Evolutionary conservation across 805 yeast genomes (phyloP), one percentile per base, ranked within the genome.

Genomic region (Wickerhamiella nectarea): DNA sequence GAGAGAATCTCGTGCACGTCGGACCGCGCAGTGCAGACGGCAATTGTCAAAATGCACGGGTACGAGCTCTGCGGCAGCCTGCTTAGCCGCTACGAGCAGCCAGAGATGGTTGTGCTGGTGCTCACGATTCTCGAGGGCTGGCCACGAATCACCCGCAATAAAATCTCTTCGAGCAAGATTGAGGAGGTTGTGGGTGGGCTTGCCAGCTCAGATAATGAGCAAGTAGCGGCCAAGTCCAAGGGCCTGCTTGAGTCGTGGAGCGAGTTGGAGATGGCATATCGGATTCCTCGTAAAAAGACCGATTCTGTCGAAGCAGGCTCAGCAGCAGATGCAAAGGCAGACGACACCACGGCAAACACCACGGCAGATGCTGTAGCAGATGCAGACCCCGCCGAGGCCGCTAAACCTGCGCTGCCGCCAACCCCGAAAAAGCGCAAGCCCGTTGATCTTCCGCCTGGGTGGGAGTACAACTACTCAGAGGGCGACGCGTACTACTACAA

Each of bases 11-110:
- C 70, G 46, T 58, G 74, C 29, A 69, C 83, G 4, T 61, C 67
- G 14, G 76, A 72, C 35, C 64, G 66, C 2, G 59, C 61, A 4
- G 65, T 80, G 22, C 74, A 80, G 44, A 60, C 69, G 11, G 69
- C 72, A 25, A 74, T 87, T 35, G 74, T 84, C 53, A 72, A 78
- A 48, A 69, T 85, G 55, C 98, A 87, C 59, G 98, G 97, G 10
- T 82, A 85, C 61, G 78, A 78, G 55, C 77, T 91, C 15, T 66
- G 87, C 42, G 73, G 81, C 12, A 71, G 76, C 11, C 62, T 83
- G 4, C 56, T 86, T 42, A 57, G 59, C 42, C 58, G 66, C 18
- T 69, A 66, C 55, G 51, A 49, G 2, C 69, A 70, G 45, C 67
- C 63, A 19, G 64, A 60, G 0, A 56, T 79, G 37, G 63, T 72